Base-by-base conservation (phyloP, 495 filamentous ascomycete species). In the Daldinia bambusicola region DNA sequence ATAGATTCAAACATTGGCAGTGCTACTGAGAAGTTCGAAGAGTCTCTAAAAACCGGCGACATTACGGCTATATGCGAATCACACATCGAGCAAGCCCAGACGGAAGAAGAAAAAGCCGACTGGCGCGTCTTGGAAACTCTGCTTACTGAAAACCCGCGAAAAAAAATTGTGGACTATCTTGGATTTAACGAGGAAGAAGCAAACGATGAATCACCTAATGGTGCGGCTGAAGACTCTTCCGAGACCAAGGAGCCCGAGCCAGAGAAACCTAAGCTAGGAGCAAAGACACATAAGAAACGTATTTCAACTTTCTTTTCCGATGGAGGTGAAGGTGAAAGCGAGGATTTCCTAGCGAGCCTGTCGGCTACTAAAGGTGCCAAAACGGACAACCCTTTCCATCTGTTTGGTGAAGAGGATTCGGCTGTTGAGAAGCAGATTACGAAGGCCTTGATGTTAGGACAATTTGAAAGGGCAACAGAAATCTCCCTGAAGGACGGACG, bases 41-140 rank as follows among this genome's bases (percentile, higher is more conserved):
- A 89, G 65, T 90, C 93, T 1, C 79, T 98, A 61, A 88, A 90
- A 74, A 87, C 86, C 66, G 93, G 91, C 31, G 90, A 98, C 76
- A 83, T 98, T 14, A 84, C 83, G 5, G 86, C 81, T 63, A 92
- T 99, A 60, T 97, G 93, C 76, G 89, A 95, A 75, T 85, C 87
- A n/a, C 90, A 93, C 66, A 89, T 92, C 45, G 79, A 86, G 9
- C 80, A 87, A 56, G 91, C 94, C 16, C 88, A 86, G 66, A 92
- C 87, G 6, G 95, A 98, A 2, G 92, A 95, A 69, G 95, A 98
- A 77, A 97, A 92, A 84, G 90, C 91, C 13, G 95, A 98, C 77
- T 99, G 95, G 95, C 90, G 90, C 78, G 92, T 97, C 31, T 90
- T 99, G 65, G 89, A 95, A 79, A 92, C 93, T n/a, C 80, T 98